phyloP scores from a whole-genome alignment of 495 filamentous ascomycete species.

The Penicillium herquei region DNA sequence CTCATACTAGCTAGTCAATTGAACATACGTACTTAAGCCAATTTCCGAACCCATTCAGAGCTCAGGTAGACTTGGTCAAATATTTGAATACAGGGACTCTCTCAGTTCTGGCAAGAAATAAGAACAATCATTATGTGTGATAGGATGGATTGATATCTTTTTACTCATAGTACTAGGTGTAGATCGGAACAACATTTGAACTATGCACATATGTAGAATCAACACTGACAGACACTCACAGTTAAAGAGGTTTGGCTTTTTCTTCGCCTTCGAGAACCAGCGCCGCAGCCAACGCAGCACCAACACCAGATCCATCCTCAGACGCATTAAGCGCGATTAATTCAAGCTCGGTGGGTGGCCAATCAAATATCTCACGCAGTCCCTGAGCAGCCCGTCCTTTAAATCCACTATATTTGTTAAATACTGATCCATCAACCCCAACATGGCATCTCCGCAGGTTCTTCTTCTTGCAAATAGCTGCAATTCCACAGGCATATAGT shows the following conservation, averaged over 20 bases:
- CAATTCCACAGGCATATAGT: conserved; percentile 85
- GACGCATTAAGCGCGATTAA: conserved; percentile 26
- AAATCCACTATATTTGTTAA: conserved; percentile 93
- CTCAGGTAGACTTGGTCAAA: too few species aligned
- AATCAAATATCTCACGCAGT: conserved; percentile 52
- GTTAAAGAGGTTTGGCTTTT: conserved; percentile 1
- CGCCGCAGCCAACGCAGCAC: conserved; percentile 31
- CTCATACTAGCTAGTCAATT: too few species aligned
- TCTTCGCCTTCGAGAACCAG: conserved; percentile 15
- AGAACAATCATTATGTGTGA: too few species aligned
- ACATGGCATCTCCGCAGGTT: conserved; percentile 73
- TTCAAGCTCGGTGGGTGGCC: conserved; percentile 20
- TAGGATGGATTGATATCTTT: too few species aligned
- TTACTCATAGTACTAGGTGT: too few species aligned
- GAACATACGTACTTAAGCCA: too few species aligned
- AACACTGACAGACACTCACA: too few species aligned
- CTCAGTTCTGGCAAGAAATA: too few species aligned
- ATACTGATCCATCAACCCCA: conserved; percentile 89
- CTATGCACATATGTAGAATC: too few species aligned
- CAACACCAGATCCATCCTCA: conserved; percentile 33
- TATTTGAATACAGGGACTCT: too few species aligned
- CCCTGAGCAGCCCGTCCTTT: conserved; percentile 76
- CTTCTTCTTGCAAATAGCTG: conserved; percentile 90
- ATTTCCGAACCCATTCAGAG: too few species aligned
- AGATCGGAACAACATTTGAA: too few species aligned